Percentiles rank a stretch among this genome's conserved stretches.
Evolutionary conservation across 2,329 filamentous ascomycete species (phyloP).

Genomic region (Colletotrichum theobromicola): DNA sequence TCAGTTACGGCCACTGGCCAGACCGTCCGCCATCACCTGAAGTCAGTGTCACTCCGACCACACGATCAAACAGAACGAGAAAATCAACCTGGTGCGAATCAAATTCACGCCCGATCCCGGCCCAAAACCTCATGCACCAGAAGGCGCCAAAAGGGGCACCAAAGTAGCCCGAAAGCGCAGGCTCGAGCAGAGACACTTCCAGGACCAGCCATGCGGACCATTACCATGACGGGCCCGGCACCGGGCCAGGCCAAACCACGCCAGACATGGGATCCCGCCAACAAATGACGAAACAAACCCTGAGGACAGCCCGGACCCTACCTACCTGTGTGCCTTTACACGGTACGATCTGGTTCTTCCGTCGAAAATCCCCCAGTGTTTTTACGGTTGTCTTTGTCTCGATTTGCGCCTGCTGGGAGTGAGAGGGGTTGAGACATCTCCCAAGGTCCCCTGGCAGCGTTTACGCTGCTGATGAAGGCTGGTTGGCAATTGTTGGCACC

Average conservation of each 20-base stretch:
- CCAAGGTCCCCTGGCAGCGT: not conserved
- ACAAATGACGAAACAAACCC: conserved; percentile 15
- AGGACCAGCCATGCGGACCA: conserved; percentile 17
- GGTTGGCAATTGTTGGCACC: not conserved
- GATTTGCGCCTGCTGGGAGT: not conserved
- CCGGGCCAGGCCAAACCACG: conserved; percentile 1
- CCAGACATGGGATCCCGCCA: conserved; percentile 19
- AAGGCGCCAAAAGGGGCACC: not conserved
- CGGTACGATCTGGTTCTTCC: not conserved
- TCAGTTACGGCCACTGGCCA: not conserved
- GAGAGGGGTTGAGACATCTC: not conserved
- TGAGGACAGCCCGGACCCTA: conserved; percentile 12
- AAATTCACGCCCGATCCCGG: not conserved
- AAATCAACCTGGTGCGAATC: not conserved
- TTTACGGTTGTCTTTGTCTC: not conserved
- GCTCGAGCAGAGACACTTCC: not conserved
- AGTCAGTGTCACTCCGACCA: not conserved
- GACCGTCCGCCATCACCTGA: not conserved
- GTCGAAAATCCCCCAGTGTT: not conserved
- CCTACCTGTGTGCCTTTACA: not conserved
- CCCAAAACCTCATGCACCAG: not conserved
- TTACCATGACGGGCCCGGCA: conserved; percentile 2
- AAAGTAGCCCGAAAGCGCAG: not conserved
- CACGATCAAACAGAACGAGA: not conserved
- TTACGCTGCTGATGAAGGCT: not conserved